A percentile compares a stretch with the other conserved stretches of the same genome.
phyloP scores from a whole-genome alignment of 179 eudicot genomes.

The Carnegiea gigantea region DNA sequence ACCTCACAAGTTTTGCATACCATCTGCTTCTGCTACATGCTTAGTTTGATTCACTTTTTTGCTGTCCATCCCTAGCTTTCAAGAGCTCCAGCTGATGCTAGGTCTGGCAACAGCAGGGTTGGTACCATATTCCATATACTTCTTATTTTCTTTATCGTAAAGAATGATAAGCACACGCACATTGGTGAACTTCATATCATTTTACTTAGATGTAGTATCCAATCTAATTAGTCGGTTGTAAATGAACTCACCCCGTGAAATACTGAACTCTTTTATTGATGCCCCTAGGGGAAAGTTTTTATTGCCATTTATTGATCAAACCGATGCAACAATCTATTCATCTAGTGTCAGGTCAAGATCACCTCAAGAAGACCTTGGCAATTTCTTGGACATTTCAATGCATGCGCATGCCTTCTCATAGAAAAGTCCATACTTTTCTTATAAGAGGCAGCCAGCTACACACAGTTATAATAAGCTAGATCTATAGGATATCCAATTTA shows the following conservation, averaged over 20 bases:
- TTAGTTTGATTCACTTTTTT: conserved; percentile 24
- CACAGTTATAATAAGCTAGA: conserved; percentile 81
- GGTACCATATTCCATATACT: conserved; percentile 29
- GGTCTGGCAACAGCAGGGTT: conserved; percentile 12
- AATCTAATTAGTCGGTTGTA: conserved; percentile 84
- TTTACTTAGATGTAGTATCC: conserved; percentile 66
- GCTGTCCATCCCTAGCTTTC: conserved; percentile 46
- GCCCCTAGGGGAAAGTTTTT: conserved; percentile 66
- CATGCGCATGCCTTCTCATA: conserved; percentile 80
- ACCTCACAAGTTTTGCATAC: conserved; percentile 67
- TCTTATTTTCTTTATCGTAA: conserved; percentile 63
- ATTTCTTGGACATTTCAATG: conserved; percentile 69
- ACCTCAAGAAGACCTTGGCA: conserved; percentile 80
- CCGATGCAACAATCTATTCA: conserved; percentile 72
- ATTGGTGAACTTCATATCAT: conserved; percentile 54
- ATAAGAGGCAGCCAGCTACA: conserved; percentile 60
- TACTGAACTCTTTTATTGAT: conserved; percentile 71
- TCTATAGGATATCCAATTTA: conserved; percentile 82
- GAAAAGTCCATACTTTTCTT: conserved; percentile 69
- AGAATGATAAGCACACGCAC: conserved; percentile 68
- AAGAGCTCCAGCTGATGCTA: conserved; percentile 41
- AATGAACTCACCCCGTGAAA: conserved; percentile 87
- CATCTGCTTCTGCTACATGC: conserved; percentile 50
- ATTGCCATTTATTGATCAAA: conserved; percentile 73
- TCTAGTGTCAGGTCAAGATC: conserved; percentile 66